Conservation (phyloP, 2,329 filamentous ascomycete species). For the Nemania serpens region DNA sequence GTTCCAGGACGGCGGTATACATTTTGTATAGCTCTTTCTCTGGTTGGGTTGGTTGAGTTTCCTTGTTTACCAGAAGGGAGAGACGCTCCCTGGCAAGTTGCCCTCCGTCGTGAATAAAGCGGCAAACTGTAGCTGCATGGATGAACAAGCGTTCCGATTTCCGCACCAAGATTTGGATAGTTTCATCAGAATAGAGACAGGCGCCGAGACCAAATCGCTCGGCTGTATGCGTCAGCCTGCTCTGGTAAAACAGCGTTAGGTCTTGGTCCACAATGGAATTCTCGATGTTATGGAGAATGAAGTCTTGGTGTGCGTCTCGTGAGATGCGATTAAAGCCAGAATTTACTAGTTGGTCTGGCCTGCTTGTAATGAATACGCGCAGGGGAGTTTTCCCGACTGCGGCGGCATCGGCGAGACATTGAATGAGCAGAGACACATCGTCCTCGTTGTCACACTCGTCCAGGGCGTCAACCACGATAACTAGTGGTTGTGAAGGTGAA, state of each 20-base stretch:
- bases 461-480: neutral
- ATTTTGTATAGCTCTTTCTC: neutral
- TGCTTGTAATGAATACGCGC: neutral
- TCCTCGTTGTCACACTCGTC: neutral
- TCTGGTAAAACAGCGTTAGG: neutral
- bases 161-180: neutral
- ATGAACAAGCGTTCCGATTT: neutral
- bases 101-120: neutral
- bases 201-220: neutral
- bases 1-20: neutral
- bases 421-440: neutral
- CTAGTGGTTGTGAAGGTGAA: neutral
- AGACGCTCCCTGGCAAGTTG: neutral
- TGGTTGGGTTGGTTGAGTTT: neutral
- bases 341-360: neutral
- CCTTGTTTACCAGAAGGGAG: neutral
- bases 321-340: neutral
- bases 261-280: neutral
- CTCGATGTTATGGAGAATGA: neutral
- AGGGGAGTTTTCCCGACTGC: neutral
- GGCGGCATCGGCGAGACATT: neutral
- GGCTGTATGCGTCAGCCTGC: neutral
- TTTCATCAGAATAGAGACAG: neutral
- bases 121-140: neutral
- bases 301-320: neutral